These are phyloP conservation scores for Aspergillus olivimuriae DNA, from an alignment of 495 filamentous ascomycete genomes.

Conservation along the genomic window DNA sequence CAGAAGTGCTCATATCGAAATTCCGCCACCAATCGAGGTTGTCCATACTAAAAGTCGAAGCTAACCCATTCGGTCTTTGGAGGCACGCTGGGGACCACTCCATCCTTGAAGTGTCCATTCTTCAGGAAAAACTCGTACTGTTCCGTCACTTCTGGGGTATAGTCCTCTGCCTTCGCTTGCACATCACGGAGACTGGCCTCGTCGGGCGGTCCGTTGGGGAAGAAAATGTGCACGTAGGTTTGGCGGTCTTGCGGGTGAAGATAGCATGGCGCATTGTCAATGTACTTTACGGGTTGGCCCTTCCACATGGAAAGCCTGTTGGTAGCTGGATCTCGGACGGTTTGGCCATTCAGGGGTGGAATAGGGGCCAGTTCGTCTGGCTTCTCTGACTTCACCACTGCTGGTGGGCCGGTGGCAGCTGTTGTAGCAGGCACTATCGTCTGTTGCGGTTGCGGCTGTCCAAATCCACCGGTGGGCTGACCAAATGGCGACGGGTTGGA, in stretches of 20 bases:
- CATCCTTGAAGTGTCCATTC: constrained; percentile 57
- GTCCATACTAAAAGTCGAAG: constrained; percentile 69
- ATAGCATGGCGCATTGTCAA: constrained; percentile 45
- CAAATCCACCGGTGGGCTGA: constrained; percentile 17
- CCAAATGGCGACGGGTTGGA: constrained; percentile 25
- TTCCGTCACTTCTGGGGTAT: constrained; percentile 44
- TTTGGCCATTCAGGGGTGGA: constrained; percentile 32
- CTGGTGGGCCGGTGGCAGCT: constrained; percentile 22
- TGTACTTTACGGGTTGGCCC: constrained; percentile 48
- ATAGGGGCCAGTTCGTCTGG: constrained; percentile 29
- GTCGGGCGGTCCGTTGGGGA: constrained; percentile 61
- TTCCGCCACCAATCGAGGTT: too few relatives aligned
- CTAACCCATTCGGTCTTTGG: constrained; percentile 66
- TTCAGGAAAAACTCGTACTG: constrained; percentile 54
- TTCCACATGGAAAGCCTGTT: constrained; percentile 45
- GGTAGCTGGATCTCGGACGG: constrained; percentile 28
- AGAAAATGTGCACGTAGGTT: constrained; percentile 55
- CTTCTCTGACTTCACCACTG: constrained; percentile 26
- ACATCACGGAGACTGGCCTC: constrained; percentile 37
- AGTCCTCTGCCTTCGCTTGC: constrained; percentile 31
- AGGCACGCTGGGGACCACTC: constrained; percentile 60
- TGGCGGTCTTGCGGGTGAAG: constrained; percentile 41
- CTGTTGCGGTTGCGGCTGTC: constrained; percentile 2
- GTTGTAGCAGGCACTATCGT: constrained; percentile 4
- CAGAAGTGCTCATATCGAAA: too few relatives aligned